Evolutionary conservation across 345 rosid genomes (phyloP), one percentile per base, ranked within the genome.

Genomic region (Euclidium syriacum): DNA sequence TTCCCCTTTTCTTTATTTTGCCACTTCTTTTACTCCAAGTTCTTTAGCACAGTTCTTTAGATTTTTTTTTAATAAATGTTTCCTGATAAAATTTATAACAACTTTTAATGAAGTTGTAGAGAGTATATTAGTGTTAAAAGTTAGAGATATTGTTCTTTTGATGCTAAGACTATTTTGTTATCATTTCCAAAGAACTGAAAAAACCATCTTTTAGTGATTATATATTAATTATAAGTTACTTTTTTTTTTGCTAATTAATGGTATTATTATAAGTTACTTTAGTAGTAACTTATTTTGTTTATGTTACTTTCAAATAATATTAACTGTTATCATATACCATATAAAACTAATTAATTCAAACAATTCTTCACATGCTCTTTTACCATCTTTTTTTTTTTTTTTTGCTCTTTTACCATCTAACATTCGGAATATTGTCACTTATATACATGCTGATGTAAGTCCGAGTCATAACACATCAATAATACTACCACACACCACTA

Each of bases 1-100:
- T 70, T 70, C 14, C 1, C 16, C 4, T 20, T 52, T 60, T 52
- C 20, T 55, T 70, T 62, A 43, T 25, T 44, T 38, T 41, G 30
- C 36, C 61, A 52, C 19, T 35, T 58, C 20, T 27, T 29, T 67
- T 39, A 33, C 29, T 38, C 42, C 64, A 58, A 36, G 33, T 47
- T 57, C 48, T 55, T 33, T 54, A 33, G n/a, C 46, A 35, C 8
- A 53, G 3, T 14, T 43, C 32, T 11, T 35, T 11, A 22, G 12
- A 36, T 14, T 20, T 9, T 62, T 9, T 62, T 33, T 46, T 33
- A 12, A 20, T 14, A 38, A 32, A 6, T 29, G 18, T 40, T 41
- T 16, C 8, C 23, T 10, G 26, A 3, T 10, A 39, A 32, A 30
- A 23, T 17, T 1, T 25, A 5, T 0, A 12, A 11, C 8, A 56